These are phyloP conservation scores for Zopfia rhizophila DNA, from an alignment of 2,329 filamentous ascomycete genomes.

Conservation along the genomic window DNA sequence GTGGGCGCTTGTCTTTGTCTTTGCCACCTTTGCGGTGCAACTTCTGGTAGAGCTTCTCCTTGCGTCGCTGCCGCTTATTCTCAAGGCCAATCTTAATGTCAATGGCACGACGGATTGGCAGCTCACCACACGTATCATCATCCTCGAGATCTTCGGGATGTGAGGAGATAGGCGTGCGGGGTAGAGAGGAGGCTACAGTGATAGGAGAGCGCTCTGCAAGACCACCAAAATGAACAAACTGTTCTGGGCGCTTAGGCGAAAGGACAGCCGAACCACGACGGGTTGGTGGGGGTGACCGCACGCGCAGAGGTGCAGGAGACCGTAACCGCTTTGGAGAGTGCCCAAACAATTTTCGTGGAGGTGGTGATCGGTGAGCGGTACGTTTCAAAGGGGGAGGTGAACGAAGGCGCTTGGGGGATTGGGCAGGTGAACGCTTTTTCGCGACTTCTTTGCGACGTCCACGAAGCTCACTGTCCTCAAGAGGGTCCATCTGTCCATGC, in stretches of 20 bases:
- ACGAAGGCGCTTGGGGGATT: constrained; percentile 71
- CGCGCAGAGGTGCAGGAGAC: constrained; percentile 52
- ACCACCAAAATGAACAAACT: constrained; percentile 59
- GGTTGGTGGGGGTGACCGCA: constrained; percentile 75
- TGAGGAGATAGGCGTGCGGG: constrained; percentile 72
- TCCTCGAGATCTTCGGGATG: constrained; percentile 52
- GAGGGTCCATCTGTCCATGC: constrained; percentile 76
- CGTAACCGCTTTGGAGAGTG: constrained; percentile 74
- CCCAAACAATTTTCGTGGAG: constrained; percentile 69
- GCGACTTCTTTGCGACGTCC: constrained; percentile 43
- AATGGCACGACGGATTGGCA: constrained; percentile 89
- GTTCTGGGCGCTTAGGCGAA: constrained; percentile 51
- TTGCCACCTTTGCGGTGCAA: constrained; percentile 85
- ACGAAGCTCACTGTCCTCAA: constrained; percentile 65
- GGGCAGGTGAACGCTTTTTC: constrained; percentile 57
- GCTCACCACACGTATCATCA: constrained; percentile 51
- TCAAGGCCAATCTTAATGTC: constrained; percentile 94
- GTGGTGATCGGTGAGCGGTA: constrained; percentile 49
- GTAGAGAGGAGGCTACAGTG: constrained; percentile 86
- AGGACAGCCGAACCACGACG: constrained; percentile 55
- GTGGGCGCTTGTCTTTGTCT: constrained; percentile 73
- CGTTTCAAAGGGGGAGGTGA: constrained; percentile 59
- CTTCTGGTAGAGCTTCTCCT: constrained; percentile 91
- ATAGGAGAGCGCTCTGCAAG: constrained; percentile 72
- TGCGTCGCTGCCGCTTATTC: constrained; percentile 90